Conservation (phyloP, 2,329 filamentous ascomycete genomes). For the Alternaria gansuensis region DNA sequence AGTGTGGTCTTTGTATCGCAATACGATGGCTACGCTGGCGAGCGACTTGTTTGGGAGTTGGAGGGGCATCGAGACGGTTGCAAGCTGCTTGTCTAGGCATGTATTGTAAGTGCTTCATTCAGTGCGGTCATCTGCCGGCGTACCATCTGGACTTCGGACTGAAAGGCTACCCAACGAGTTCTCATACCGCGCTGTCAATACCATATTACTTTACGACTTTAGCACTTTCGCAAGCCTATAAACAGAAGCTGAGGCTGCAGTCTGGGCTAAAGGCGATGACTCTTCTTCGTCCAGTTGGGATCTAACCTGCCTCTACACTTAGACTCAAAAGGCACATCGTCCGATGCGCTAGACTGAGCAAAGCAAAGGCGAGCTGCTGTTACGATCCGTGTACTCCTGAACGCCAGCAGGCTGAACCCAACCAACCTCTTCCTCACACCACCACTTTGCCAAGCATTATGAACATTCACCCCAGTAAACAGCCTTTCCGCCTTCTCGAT, state of each 20-base stretch:
- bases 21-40: background rate
- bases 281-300: background rate
- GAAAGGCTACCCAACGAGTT: background rate
- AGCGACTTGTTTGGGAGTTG: slow-evolving; percentile 2
- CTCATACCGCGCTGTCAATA: slow-evolving; percentile 1
- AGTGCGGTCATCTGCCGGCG: slow-evolving; percentile 1
- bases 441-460: background rate
- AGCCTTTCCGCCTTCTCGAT: slow-evolving; percentile 9
- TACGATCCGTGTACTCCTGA: background rate
- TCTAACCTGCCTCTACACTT: too few relatives aligned
- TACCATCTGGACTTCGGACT: background rate
- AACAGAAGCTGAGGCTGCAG: background rate
- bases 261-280: background rate
- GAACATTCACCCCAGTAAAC: background rate
- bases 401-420: background rate
- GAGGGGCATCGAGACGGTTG: background rate
- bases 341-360: background rate
- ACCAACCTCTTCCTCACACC: background rate
- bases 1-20: background rate
- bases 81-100: slow-evolving; percentile 7
- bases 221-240: background rate
- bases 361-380: background rate
- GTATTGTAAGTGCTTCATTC: slow-evolving; percentile 5
- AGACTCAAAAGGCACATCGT: too few relatives aligned
- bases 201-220: slow-evolving; percentile 7